Base-by-base conservation (phyloP, 352 stramenopile species). In the Phytophthora rubi region DNA sequence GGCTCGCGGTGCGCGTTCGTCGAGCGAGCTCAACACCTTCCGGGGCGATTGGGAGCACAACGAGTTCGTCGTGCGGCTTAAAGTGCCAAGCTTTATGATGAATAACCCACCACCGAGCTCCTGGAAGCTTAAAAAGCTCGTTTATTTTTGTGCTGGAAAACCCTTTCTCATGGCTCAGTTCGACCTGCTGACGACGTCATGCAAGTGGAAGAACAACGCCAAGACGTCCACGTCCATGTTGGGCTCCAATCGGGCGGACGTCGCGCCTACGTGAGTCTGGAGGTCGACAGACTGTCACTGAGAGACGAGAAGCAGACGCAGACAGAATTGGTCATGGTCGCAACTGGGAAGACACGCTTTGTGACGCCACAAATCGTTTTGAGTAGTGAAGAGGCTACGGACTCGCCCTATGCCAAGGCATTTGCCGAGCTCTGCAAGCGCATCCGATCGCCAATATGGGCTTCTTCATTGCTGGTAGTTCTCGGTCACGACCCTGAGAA, bases 401-500 rank as follows among this genome's bases (percentile, higher is more conserved):
- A 59, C 13, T 49, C 59, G 7, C 53, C 53, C 3, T 69, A 75
- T 10, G 68, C 56, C n/a, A 45, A 10, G 4, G 59, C 70, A 23
- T 72, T 70, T 61, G 33, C n/a, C 15, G 30, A 70, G 8, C 60
- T 81, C 32, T 61, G 63, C 12, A 23, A 53, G 2, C 59, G 51
- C 4, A 53, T 81, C 35, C 58, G 59, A 3, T 70, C 66, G 8
- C 39, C 59, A 35, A 47, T 13, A 16, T 71, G 53, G 62, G 68
- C 62, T 30, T 9, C 21, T 8, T 65, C 65, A 1, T 37, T 77
- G 8, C 51, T 77, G 21, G 26, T 79, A 4, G 21, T 69, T 18
- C 45, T 69, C 16, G 63, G 71, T 3, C 67, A 72, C 15, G 62
- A 80, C 49, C 47, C 44, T 5, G 61, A 77, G 12, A 71, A 54